Percentiles rank a stretch among this genome's conserved stretches.
Conservation (phyloP, 768 basidiomycete genomes). For the Russula ochroleuca region DNA sequence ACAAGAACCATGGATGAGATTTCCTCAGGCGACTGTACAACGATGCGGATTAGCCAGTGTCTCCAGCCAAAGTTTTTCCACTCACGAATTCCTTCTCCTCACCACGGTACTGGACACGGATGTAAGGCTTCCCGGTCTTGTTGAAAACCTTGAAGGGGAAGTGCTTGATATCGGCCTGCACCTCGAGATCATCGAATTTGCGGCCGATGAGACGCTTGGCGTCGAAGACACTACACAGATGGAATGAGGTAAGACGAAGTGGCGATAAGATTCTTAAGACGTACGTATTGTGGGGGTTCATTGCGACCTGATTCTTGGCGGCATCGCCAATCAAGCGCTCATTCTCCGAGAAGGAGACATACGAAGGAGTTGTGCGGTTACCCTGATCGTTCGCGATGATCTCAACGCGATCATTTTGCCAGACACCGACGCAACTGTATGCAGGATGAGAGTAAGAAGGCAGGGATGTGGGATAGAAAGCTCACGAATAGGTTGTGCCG, state of each 20-base stretch:
- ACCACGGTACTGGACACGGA: constrained; percentile 86
- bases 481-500: constrained; percentile 90
- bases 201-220: constrained; percentile 97
- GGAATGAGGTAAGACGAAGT: constrained; percentile 27
- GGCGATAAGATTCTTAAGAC: constrained; percentile 26
- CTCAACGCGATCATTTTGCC: constrained; percentile 99
- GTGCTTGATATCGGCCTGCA: constrained; percentile 80
- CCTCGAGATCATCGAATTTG: constrained; percentile 81
- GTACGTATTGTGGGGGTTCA: constrained; percentile 93
- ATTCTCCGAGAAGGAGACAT: constrained; percentile 89
- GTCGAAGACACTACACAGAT: constrained; percentile 74
- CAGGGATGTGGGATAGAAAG: constrained; percentile 21
- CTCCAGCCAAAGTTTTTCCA: constrained; percentile 10
- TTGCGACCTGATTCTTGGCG: constrained; percentile 97
- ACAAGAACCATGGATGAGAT: constrained; percentile 95
- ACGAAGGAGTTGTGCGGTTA: constrained; percentile 93
- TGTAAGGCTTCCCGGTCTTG: constrained; percentile 84
- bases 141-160: constrained; percentile 92
- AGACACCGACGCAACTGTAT: constrained; percentile 93
- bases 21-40: constrained; percentile 81
- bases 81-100: constrained; percentile 91
- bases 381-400: constrained; percentile 96
- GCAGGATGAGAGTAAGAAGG: constrained; percentile 18
- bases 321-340: constrained; percentile 99
- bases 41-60: constrained; percentile 26